phyloP scores from a whole-genome alignment of 352 stramenopile genomes.

The Saprolegnia parasitica region DNA sequence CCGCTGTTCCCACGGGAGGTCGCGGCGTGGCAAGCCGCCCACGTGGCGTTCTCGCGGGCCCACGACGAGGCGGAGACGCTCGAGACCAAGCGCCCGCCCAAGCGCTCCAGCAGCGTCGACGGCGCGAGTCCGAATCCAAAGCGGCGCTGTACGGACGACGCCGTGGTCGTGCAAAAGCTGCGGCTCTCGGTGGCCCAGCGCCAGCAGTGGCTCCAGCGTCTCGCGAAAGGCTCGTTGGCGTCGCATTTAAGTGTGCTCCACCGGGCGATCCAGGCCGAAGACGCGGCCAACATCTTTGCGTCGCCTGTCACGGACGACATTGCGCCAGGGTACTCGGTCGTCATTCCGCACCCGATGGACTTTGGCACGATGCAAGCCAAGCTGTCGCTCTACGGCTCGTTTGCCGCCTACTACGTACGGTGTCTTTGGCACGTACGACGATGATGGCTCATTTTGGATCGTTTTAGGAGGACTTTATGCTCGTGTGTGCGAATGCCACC shows the following conservation, averaged over 20 bases:
- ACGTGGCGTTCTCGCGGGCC: too few relatives aligned
- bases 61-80: not conserved
- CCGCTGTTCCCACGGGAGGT: slow-evolving; percentile 49
- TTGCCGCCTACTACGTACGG: slow-evolving; percentile 78
- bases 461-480: slow-evolving; percentile 54
- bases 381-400: slow-evolving; percentile 62
- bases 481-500: slow-evolving; percentile 78
- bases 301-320: slow-evolving; percentile 85
- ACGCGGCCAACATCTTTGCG: slow-evolving; percentile 83
- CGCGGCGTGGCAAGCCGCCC: not conserved
- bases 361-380: slow-evolving; percentile 90
- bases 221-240: slow-evolving; percentile 15
- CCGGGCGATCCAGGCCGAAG: slow-evolving; percentile 32
- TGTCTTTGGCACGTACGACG: too few relatives aligned
- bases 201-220: slow-evolving; percentile 43
- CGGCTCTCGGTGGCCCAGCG: slow-evolving; percentile 49
- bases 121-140: slow-evolving; percentile 29
- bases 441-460: slow-evolving; percentile 8
- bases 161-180: slow-evolving; percentile 35
- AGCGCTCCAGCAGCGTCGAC: not conserved
- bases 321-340: slow-evolving; percentile 88
- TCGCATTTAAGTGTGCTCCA: slow-evolving; percentile 14
- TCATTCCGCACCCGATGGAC: slow-evolving; percentile 89
- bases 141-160: slow-evolving; percentile 39
- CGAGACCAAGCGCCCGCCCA: not conserved